These are phyloP conservation scores for Saccharum hybrid DNA, from an alignment of 202 grass and related monocot genomes.

Conservation along the genomic window DNA sequence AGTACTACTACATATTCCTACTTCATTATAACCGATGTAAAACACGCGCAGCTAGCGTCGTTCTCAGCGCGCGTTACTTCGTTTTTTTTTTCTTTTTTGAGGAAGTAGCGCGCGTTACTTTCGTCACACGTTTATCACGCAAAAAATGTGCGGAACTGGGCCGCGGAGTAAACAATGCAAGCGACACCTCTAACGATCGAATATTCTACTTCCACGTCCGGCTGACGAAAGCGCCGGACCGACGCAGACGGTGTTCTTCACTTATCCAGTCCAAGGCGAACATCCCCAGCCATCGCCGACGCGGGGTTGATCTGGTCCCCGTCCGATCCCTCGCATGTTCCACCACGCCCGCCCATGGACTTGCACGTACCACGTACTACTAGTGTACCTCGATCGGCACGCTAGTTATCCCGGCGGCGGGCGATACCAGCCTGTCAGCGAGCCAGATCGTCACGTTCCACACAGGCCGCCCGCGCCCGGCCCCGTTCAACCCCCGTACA, in stretches of 20 bases:
- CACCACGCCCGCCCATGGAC: background rate
- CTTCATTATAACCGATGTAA: background rate
- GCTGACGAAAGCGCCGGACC: background rate
- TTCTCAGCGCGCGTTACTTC: background rate
- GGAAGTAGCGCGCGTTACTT: background rate
- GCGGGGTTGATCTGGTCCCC: background rate
- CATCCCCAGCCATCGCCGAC: too few species aligned
- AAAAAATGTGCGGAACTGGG: background rate
- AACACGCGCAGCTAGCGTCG: background rate
- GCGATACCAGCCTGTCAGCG: too few species aligned
- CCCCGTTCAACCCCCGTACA: too few species aligned
- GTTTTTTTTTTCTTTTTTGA: background rate
- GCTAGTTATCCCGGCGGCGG: background rate
- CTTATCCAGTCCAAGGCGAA: background rate
- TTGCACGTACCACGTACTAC: background rate
- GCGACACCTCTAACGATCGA: background rate
- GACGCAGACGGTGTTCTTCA: background rate
- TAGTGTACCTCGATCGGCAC: background rate
- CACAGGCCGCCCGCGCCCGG: too few species aligned
- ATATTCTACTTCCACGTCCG: too few species aligned
- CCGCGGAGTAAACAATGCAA: background rate
- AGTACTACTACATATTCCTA: too few species aligned
- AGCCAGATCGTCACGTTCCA: background rate
- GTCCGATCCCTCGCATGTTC: background rate
- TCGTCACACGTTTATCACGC: background rate